Evolutionary conservation across 148 eudicot genomes (phyloP).

Genomic region (Persicaria tinctoria): DNA sequence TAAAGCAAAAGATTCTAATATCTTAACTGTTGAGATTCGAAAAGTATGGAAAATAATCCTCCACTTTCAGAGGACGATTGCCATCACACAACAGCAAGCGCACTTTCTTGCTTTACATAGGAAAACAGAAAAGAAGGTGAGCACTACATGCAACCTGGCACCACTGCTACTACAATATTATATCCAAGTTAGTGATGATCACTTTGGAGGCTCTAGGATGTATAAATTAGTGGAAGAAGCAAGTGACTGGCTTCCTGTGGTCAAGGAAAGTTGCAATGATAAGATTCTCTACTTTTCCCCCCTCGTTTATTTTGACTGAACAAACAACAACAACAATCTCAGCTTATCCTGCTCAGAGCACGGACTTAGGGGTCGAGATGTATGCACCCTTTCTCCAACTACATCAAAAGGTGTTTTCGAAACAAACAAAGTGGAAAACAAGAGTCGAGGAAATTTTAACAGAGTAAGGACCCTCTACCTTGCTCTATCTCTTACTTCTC

Average conservation of each 20-base stretch:
- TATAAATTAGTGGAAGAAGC: neutral
- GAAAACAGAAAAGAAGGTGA: neutral
- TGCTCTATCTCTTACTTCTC: too few relatives aligned
- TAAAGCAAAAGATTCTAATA: neutral
- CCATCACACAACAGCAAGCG: conserved; percentile 3
- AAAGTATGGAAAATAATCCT: neutral
- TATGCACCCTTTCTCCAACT: too few relatives aligned
- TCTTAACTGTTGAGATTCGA: neutral
- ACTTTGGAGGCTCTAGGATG: neutral
- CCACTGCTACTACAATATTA: neutral
- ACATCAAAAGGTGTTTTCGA: too few relatives aligned
- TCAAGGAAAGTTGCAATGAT: neutral
- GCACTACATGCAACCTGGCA: conserved; percentile 3
- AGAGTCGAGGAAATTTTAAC: neutral
- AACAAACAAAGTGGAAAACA: neutral
- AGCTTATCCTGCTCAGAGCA: too few relatives aligned
- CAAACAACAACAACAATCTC: neutral
- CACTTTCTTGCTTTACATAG: neutral
- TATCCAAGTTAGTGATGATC: neutral
- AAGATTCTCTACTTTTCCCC: neutral
- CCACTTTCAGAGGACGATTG: neutral
- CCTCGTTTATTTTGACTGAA: neutral
- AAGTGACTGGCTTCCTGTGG: neutral
- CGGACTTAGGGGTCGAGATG: too few relatives aligned
- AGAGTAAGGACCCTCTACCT: too few relatives aligned